Conservation (phyloP, 2,329 filamentous ascomycete species). For the Hypoxylon sp. region DNA sequence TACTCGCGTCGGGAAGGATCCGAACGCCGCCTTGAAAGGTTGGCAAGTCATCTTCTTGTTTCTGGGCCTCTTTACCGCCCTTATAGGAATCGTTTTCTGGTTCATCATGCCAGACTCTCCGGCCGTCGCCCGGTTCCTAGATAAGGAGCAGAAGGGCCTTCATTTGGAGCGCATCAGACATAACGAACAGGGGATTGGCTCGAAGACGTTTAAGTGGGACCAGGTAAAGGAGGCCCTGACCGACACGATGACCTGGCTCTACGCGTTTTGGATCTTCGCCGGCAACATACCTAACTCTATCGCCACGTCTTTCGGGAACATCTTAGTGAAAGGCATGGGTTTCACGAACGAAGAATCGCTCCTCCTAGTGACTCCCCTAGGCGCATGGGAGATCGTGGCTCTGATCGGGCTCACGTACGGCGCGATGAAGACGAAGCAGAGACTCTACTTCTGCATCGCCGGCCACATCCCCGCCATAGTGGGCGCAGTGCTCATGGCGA, state of each 20-base stretch:
- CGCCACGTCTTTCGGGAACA: conserved; percentile 54
- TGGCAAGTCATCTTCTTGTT: conserved; percentile 56
- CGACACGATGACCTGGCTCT: conserved; percentile 54
- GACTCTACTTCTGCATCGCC: conserved; percentile 52
- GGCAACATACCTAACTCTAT: conserved; percentile 55
- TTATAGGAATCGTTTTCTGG: conserved; percentile 52
- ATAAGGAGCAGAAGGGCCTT: conserved; percentile 48
- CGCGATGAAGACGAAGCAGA: conserved; percentile 52
- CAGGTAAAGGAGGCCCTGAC: conserved; percentile 52
- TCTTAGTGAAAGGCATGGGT: conserved; percentile 54
- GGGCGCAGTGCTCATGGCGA: conserved; percentile 55
- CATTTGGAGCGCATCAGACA: conserved; percentile 51
- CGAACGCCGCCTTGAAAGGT: conserved; percentile 45
- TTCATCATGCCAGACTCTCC: conserved; percentile 54
- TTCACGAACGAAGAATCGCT: conserved; percentile 51
- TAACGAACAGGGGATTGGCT: conserved; percentile 54
- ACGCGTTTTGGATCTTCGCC: conserved; percentile 53
- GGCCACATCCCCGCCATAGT: conserved; percentile 53
- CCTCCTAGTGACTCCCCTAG: conserved; percentile 53
- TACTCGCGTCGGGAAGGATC: conserved; percentile 47
- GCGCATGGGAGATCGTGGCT: conserved; percentile 54
- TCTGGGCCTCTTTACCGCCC: conserved; percentile 46
- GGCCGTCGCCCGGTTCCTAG: conserved; percentile 50
- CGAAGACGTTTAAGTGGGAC: conserved; percentile 50
- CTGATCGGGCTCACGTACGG: conserved; percentile 53